Conservation (phyloP, 2,329 filamentous ascomycete species). For the Fusarium succisae region DNA sequence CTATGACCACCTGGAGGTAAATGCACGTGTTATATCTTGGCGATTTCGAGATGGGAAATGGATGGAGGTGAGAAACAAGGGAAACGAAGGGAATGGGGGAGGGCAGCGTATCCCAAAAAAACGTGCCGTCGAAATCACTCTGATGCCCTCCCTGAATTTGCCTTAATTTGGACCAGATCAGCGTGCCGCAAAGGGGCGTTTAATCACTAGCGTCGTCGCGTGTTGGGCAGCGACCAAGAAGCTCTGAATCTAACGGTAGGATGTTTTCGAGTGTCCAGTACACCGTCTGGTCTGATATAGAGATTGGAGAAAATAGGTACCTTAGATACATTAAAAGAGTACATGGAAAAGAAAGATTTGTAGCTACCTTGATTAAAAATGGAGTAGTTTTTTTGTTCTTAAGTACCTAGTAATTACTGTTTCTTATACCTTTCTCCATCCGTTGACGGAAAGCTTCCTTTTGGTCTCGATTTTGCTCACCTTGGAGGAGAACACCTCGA, state of each 20-base stretch:
- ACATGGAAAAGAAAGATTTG: background rate
- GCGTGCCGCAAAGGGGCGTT: conserved; percentile 23
- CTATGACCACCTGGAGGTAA: conserved; percentile 42
- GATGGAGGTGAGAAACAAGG: background rate
- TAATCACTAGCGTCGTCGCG: conserved; percentile 2
- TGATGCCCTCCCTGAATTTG: conserved; percentile 11
- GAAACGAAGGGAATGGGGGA: conserved; percentile 12
- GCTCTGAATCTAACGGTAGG: background rate
- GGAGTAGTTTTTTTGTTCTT: background rate
- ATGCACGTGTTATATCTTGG: conserved; percentile 40
- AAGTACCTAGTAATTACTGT: background rate
- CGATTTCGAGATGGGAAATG: conserved; percentile 6
- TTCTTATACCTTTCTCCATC: background rate
- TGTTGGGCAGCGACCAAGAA: conserved; percentile 37
- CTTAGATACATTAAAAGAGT: background rate
- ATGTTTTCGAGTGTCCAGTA: background rate
- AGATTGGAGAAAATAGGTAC: background rate
- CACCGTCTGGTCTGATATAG: background rate
- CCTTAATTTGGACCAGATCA: conserved; percentile 27
- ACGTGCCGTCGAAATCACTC: conserved; percentile 8
- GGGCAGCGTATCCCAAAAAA: background rate
- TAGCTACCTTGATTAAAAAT: background rate
- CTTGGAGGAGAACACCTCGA: background rate
- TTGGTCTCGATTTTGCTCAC: background rate
- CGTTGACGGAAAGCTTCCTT: background rate